Evolutionary conservation across 2,329 filamentous ascomycete species (phyloP), one percentile per base, ranked within the genome.

Genomic region (Phyllachora maydis): DNA sequence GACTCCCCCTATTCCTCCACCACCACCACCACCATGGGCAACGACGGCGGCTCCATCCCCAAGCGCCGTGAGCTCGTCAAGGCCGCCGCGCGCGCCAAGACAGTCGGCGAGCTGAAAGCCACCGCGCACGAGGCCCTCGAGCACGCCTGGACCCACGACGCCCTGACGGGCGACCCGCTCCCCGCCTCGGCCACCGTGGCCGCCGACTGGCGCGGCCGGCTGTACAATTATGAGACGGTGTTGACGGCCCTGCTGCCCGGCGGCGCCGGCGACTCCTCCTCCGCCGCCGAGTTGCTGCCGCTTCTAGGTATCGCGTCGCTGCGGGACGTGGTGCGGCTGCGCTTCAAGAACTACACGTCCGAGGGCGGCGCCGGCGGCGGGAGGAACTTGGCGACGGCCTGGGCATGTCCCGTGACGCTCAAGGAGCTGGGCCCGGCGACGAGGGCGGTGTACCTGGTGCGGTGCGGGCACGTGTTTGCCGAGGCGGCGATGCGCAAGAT

Each of bases 51-150:
- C 44, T 85, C 79, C 35, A 98, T 98, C 36, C 88, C 88, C 4
- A 95, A 76, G 32, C 78, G 90, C 16, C 76, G 82, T 41, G 90
- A 98, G 49, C 77, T 98, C 21, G 88, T 98, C 46, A 91, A 91
- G 50, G 75, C 85, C 47, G 81, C 83, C 14, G 81, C 83, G 19
- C 76, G 79, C 37, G 64, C 70, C 24, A 77, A 76, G 12, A 90
- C 77, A 16, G 64, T 79, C 14, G 72, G 78, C 22, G 76, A 95
- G 53, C 54, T 92, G 27, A 95, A 95, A 52, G 82, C 88, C 33
- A 74, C 76, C 6, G 74, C 74, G 34, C 69, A 75, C 41, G 85
- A 93, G 47, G 76, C 78, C 19, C 73, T 88, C 41, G 65, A 69
- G 29, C 82, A 95, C 47, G 66, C 70, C 37, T 98, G 88, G 88